phyloP scores from a whole-genome alignment of 495 filamentous ascomycete genomes.

The Aspergillus affinis region DNA sequence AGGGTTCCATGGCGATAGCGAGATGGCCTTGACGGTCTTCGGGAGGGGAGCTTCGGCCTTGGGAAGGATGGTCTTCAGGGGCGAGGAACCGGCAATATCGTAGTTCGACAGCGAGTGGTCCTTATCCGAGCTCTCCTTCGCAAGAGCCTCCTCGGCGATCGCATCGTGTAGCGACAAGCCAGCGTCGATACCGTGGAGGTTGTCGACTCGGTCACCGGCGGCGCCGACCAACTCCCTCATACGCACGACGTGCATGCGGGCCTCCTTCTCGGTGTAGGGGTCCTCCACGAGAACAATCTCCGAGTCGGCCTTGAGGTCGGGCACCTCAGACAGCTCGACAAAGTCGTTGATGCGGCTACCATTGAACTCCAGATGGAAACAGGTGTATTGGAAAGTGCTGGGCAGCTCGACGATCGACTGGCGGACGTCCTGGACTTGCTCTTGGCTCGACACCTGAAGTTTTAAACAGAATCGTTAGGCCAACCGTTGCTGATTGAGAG shows the following conservation, averaged over 20 bases:
- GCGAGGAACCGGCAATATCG: slow-evolving; percentile 67
- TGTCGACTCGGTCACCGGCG: slow-evolving; percentile 82
- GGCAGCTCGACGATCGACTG: slow-evolving; percentile 95
- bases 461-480: slow-evolving; percentile 18
- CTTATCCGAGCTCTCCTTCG: slow-evolving; percentile 45
- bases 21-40: slow-evolving; percentile 85
- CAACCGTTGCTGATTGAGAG: neutral
- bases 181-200: slow-evolving; percentile 82
- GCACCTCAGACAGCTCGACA: slow-evolving; percentile 85
- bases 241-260: slow-evolving; percentile 87
- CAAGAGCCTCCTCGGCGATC: slow-evolving; percentile 51
- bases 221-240: slow-evolving; percentile 91
- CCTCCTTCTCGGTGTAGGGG: slow-evolving; percentile 98
- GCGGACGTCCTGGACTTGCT: slow-evolving; percentile 95
- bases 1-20: slow-evolving; percentile 93
- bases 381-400: slow-evolving; percentile 93
- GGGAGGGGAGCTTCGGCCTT: slow-evolving; percentile 61
- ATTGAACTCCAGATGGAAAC: slow-evolving; percentile 93
- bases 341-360: slow-evolving; percentile 91
- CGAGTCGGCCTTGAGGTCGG: slow-evolving; percentile 70
- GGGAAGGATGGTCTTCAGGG: slow-evolving; percentile 70
- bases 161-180: slow-evolving; percentile 85
- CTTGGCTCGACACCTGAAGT: slow-evolving; percentile 79
- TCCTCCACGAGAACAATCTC: slow-evolving; percentile 85
- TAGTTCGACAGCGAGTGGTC: slow-evolving; percentile 64